phyloP scores from a whole-genome alignment of 495 filamentous ascomycete species.

The Neurospora hispaniola region DNA sequence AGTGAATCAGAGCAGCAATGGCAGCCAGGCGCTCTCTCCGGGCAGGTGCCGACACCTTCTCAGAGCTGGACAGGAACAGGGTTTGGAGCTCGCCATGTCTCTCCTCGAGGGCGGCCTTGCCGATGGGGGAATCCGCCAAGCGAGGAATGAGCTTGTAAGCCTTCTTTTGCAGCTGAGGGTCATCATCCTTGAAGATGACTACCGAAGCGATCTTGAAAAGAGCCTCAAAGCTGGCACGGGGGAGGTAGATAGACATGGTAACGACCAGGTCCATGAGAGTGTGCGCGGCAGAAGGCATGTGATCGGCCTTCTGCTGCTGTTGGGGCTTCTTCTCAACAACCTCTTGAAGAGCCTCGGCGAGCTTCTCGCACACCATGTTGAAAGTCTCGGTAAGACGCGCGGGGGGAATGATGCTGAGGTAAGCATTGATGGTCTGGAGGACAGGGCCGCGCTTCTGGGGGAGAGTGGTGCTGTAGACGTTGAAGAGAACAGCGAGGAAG shows the following conservation, averaged over 20 bases:
- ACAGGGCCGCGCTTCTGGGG: conserved; percentile 86
- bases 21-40: conserved; percentile 76
- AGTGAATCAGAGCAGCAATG: conserved; percentile 64
- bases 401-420: conserved; percentile 68
- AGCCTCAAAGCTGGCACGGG: conserved; percentile 63
- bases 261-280: conserved; percentile 94
- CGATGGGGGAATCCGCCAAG: conserved; percentile 66
- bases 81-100: conserved; percentile 66
- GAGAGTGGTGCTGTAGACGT: conserved; percentile 91
- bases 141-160: conserved; percentile 95
- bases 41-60: conserved; percentile 75
- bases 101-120: conserved; percentile 57
- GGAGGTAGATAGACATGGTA: conserved; percentile 87
- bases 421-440: conserved; percentile 86
- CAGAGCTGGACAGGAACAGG: conserved; percentile 62
- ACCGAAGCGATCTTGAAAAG: conserved; percentile 76
- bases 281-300: conserved; percentile 87
- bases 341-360: conserved; percentile 65
- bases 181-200: conserved; percentile 63
- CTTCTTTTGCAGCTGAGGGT: conserved; percentile 97
- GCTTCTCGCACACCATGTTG: conserved; percentile 68
- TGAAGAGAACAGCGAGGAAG: conserved; percentile 87
- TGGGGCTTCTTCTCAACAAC: conserved; percentile 44
- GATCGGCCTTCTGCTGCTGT: conserved; percentile 44
- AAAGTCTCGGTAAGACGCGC: conserved; percentile 82